Evolutionary conservation across 2,329 filamentous ascomycete species (phyloP).

Genomic region (Monilinia fructigena): DNA sequence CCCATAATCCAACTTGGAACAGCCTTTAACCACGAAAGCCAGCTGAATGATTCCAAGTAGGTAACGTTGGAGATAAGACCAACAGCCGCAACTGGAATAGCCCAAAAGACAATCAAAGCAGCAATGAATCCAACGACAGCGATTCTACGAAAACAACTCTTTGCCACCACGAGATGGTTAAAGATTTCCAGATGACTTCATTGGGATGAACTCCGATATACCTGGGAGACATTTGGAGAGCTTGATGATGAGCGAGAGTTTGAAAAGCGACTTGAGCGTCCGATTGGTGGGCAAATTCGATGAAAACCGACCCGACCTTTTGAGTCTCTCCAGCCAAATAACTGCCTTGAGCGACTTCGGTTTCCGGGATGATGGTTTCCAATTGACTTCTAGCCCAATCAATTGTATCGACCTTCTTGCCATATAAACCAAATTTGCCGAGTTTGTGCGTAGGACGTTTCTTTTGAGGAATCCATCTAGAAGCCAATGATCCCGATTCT

Average conservation of each 20-base stretch:
- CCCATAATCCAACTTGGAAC: conserved; percentile 73
- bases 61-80: conserved; percentile 83
- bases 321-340: conserved; percentile 65
- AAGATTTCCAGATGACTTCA: conserved; percentile 85
- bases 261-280: conserved; percentile 87
- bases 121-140: conserved; percentile 69
- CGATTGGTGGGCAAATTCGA: conserved; percentile 81
- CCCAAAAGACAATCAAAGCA: conserved; percentile 84
- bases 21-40: conserved; percentile 69
- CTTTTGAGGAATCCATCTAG: conserved; percentile 70
- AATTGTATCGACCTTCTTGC: conserved; percentile 92
- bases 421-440: conserved; percentile 67
- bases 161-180: conserved; percentile 86
- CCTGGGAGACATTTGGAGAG: conserved; percentile 77
- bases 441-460: conserved; percentile 74
- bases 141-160: conserved; percentile 70
- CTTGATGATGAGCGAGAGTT: conserved; percentile 80
- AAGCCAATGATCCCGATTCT: conserved; percentile 69
- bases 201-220: conserved; percentile 78
- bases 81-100: conserved; percentile 71
- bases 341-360: conserved; percentile 64
- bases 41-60: conserved; percentile 63
- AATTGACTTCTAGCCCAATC: conserved; percentile 82
- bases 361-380: conserved; percentile 69
- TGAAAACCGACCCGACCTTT: conserved; percentile 68